Evolutionary conservation across 2,329 filamentous ascomycete genomes (phyloP), one percentile per base, ranked within the genome.

Genomic region (Sporothrix schenckii): DNA sequence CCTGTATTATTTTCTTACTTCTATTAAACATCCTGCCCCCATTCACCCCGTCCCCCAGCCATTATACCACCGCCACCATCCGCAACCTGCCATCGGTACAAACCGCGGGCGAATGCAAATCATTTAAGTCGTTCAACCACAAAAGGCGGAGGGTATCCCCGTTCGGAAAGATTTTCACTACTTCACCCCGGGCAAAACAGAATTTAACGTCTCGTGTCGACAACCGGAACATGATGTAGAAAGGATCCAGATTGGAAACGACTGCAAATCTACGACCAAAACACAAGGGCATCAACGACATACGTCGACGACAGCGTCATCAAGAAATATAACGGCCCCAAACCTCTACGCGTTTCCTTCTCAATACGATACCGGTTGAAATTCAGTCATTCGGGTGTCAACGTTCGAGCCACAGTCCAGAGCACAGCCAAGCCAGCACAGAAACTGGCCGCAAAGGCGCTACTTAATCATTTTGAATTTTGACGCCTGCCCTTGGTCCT

Each of bases 121-220:
- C 60, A 50, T 61, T 69, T 58, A 56, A 56, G 19, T 56, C 49
- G 19, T 67, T 65, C 24, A 50, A 27, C 69, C 66, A 63, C 69
- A 71, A 71, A 70, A 71, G 69, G 50, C 69, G 69, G 69, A 71
- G 49, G 41, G 13, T 14, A 27, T 41, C 69, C 68, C 56, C 69
- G 56, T 58, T 65, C 50, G 66, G 66, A 68, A 54, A 65, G 54
- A 63, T 47, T 70, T 54, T 68, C 39, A 41, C 49, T 66, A 39
- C 39, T 41, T 69, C 47, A 61, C 52, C 54, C 41, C 19, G 39
- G 49, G 7, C 50, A 27, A 34, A 10, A 3, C 24, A 34, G 7
- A 34, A 34, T 47, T 9, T 21, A n/a, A 19, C 52, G 50, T 50
- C 54, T 44, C 67, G 44, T 54, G 41, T 21, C 56, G 63, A 60